Base-by-base conservation (phyloP, 768 basidiomycete genomes). In the Lactarius pseudohatsudake region DNA sequence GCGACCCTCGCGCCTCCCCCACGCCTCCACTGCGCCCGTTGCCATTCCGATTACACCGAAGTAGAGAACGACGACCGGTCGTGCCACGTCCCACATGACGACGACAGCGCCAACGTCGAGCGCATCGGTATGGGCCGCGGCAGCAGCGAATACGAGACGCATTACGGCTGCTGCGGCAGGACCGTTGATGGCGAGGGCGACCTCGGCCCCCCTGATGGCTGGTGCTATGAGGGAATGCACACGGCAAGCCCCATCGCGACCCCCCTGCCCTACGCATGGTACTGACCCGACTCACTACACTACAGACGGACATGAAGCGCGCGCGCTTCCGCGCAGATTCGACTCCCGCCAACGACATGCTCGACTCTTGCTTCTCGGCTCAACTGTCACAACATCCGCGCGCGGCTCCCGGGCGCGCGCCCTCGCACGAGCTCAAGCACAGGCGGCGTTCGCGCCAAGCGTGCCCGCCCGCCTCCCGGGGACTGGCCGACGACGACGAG, bases 181-280 rank as follows among this genome's bases (percentile, higher is more conserved):
- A 87, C 84, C 0, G 87, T 86, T 7, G 86, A 90, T 30, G 91
- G 91, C 0, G 86, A 88, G 69, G 91, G 91, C 1, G 88, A 90
- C 68, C 88, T 88, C 78, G 91, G 91, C 0, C 91, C 91, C 1
- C 91, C 91, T 1, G 89, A 91, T 73, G 91, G 91, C 1, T 93
- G 90, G 90, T 93, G 91, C 72, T 92, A 91, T 71, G 90, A 92
- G 74, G 91, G 91, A 4, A 84, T 82, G 74, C 91, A 93, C 74
- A 92, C 91, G 9, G 87, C 87, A 59, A 67, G 85, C 82, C 53
- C 18, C 11, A 13, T 22, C 59, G 8, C 18, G 11, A 38, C 38
- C 11, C 9, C 58, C n/a, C 20, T 15, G 11, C 13, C 43, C 26
- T 26, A 18, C 26, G 13, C 38, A 18, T 15, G 30, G 62, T 57